Evolutionary conservation across 371 early-diverging fungal genomes (phyloP).

Genomic region (Mucor velutinosus): DNA sequence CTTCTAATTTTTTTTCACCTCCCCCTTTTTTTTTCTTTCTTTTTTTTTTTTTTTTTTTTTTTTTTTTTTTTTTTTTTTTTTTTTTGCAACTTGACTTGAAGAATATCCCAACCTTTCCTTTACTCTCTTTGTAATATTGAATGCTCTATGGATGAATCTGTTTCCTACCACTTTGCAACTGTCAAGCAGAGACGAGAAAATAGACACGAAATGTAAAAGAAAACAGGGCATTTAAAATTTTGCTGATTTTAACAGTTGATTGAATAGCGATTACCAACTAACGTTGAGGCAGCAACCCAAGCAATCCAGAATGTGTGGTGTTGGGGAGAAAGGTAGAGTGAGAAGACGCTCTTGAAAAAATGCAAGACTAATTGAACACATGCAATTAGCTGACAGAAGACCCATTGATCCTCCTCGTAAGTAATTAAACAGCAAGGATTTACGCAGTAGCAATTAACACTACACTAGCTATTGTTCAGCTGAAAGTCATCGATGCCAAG

Average conservation of each 20-base stretch:
- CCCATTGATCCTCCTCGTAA: conserved; percentile 93
- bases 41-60: not conserved
- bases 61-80: not conserved
- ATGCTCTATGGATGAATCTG: conserved; percentile 50
- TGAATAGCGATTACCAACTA: conserved; percentile 65
- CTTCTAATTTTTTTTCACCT: too few species aligned
- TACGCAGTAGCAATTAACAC: not conserved
- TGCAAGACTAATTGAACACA: not conserved
- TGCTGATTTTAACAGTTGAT: not conserved
- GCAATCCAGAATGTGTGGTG: conserved; percentile 92
- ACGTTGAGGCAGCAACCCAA: conserved; percentile 89
- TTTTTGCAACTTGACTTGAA: not conserved
- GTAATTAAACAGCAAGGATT: not conserved
- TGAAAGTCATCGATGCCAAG: conserved; percentile 63
- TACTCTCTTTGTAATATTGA: not conserved
- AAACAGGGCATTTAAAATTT: not conserved
- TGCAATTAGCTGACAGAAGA: conserved; percentile 78
- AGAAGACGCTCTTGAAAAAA: not conserved
- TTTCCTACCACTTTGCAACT: conserved; percentile 61
- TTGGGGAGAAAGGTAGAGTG: conserved; percentile 83
- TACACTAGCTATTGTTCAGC: conserved; percentile 73
- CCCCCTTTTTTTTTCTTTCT: not conserved
- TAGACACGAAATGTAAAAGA: conserved; percentile 53
- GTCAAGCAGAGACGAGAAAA: conserved; percentile 61
- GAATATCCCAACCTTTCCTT: conserved; percentile 5